Conservation (phyloP, 1,284 basidiomycete genomes). For the Cutaneotrichosporon sp. region DNA sequence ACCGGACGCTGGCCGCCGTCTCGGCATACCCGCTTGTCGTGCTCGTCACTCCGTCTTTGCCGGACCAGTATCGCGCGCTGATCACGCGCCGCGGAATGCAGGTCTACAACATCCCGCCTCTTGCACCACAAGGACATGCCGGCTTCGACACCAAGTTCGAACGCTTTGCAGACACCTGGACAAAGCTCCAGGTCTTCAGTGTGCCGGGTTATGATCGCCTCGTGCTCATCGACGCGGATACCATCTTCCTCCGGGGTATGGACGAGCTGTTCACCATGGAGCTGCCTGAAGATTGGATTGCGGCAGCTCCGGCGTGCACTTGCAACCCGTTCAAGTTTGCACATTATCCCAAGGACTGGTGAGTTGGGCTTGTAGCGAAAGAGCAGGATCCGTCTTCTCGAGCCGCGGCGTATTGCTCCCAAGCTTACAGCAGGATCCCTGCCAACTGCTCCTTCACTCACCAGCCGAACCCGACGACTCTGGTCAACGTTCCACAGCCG, state of each 20-base stretch:
- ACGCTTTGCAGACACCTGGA: constrained; percentile 85
- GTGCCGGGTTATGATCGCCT: constrained; percentile 75
- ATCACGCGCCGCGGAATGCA: constrained; percentile 61
- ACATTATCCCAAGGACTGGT: constrained; percentile 91
- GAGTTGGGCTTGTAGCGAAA: constrained; percentile 34
- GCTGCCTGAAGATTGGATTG: constrained; percentile 69
- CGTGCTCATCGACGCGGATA: constrained; percentile 85
- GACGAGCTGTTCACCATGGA: constrained; percentile 81
- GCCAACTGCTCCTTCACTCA: constrained; percentile 80
- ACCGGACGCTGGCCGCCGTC: constrained; percentile 64
- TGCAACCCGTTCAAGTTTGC: constrained; percentile 83
- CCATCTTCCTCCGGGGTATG: constrained; percentile 83
- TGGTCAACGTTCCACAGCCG: constrained; percentile 54
- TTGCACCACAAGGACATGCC: constrained; percentile 61
- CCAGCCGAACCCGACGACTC: constrained; percentile 59
- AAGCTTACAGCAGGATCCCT: constrained; percentile 65
- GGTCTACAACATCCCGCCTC: constrained; percentile 62
- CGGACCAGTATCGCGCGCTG: constrained; percentile 59
- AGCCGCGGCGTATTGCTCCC: neutral
- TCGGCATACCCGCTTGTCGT: constrained; percentile 77
- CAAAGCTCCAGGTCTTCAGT: constrained; percentile 78
- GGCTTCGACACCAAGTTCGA: constrained; percentile 41
- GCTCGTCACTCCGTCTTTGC: constrained; percentile 69
- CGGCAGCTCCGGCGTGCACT: constrained; percentile 82
- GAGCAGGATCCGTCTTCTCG: neutral